phyloP scores from a whole-genome alignment of 495 filamentous ascomycete genomes.

The Hypoxylon fuscum region DNA sequence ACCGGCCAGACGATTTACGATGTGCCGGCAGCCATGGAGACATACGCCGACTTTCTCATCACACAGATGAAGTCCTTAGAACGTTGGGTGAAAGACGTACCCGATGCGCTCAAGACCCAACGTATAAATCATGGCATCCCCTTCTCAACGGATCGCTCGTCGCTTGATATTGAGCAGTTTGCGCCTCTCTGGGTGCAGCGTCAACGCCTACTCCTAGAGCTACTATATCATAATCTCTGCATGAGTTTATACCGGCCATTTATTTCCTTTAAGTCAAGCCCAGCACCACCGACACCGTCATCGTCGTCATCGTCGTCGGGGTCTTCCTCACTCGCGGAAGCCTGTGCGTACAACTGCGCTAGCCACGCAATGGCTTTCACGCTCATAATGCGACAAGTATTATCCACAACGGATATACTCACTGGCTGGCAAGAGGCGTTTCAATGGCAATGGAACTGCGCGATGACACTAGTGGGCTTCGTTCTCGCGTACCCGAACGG shows the following conservation, averaged over 20 bases:
- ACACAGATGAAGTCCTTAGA: slow-evolving; percentile 40
- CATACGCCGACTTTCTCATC: slow-evolving; percentile 42
- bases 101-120: slow-evolving; percentile 48
- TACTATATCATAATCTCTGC: slow-evolving; percentile 58
- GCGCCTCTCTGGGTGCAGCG: slow-evolving; percentile 53
- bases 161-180: slow-evolving; percentile 51
- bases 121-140: slow-evolving; percentile 48
- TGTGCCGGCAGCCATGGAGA: slow-evolving; percentile 32
- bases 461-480: slow-evolving; percentile 60
- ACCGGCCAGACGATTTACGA: slow-evolving; percentile 37
- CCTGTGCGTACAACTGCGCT: slow-evolving; percentile 49
- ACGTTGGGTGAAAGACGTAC: slow-evolving; percentile 53
- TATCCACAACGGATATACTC: slow-evolving; percentile 55
- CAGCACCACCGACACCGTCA: neutral
- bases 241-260: slow-evolving; percentile 59
- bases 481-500: slow-evolving; percentile 51
- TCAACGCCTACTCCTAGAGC: slow-evolving; percentile 62
- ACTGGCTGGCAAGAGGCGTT: slow-evolving; percentile 61
- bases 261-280: slow-evolving; percentile 48
- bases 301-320: neutral
- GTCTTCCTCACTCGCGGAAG: slow-evolving; percentile 35
- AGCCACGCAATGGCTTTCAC: slow-evolving; percentile 61
- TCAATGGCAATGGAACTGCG: slow-evolving; percentile 63
- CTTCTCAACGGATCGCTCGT: slow-evolving; percentile 52
- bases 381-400: slow-evolving; percentile 58